A percentile compares a stretch with the other conserved stretches of the same genome.
These are phyloP conservation scores for Ligustrum vulgare DNA, from an alignment of 257 asterid species.

Conservation along the genomic window DNA sequence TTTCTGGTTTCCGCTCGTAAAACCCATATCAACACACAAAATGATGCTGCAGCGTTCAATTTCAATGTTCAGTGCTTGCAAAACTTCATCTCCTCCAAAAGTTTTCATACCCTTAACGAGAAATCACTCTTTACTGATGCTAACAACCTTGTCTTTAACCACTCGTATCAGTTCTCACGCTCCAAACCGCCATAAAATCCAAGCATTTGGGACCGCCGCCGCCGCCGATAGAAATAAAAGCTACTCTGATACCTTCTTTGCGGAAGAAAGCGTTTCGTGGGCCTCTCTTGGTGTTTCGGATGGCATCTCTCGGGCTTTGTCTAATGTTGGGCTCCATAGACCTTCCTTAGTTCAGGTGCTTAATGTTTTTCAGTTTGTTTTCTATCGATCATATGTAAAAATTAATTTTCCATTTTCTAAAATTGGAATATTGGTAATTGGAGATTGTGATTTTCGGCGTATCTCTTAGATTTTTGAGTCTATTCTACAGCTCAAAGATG, in stretches of 20 bases:
- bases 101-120: conserved; percentile 21
- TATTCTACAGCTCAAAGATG: not conserved
- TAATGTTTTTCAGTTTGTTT: not conserved
- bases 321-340: conserved; percentile 62
- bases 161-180: conserved; percentile 18
- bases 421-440: not conserved
- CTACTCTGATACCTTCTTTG: conserved; percentile 68
- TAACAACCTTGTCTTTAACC: conserved; percentile 25
- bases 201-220: conserved; percentile 51
- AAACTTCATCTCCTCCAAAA: conserved; percentile 34
- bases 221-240: conserved; percentile 29
- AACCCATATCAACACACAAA: conserved; percentile 9
- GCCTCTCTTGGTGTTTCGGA: conserved; percentile 77
- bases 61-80: conserved; percentile 42
- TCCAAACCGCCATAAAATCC: conserved; percentile 34
- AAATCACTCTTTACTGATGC: conserved; percentile 23
- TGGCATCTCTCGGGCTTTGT: conserved; percentile 55
- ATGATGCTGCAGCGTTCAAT: conserved; percentile 53
- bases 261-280: conserved; percentile 81
- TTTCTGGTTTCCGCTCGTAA: not conserved
- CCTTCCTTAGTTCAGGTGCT: conserved; percentile 91
- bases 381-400: conserved; percentile 2
- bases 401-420: not conserved
- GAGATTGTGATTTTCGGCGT: not conserved
- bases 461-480: not conserved